Conservation (phyloP, 106 monocot genomes). For the Acorus gramineus region DNA sequence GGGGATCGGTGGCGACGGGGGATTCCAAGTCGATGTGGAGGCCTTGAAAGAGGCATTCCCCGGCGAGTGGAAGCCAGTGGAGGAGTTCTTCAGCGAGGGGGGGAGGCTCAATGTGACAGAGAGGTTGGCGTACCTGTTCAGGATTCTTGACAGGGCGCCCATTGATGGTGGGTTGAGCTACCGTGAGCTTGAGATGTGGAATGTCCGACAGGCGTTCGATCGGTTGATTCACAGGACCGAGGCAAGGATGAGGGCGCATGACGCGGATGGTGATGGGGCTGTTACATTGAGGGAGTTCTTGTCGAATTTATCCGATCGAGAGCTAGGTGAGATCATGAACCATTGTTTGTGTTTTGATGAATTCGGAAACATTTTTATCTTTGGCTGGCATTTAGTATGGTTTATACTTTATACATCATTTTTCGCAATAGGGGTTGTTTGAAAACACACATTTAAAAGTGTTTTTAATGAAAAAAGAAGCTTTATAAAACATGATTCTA, state of each 20-base stretch:
- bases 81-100: slow-evolving; percentile 17
- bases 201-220: slow-evolving; percentile 17
- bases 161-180: slow-evolving; percentile 13
- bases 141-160: slow-evolving; percentile 16
- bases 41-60: slow-evolving; percentile 8
- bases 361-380: background rate
- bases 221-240: slow-evolving; percentile 2
- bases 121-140: slow-evolving; percentile 22
- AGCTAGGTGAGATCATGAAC: slow-evolving; percentile 7
- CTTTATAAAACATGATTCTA: no score
- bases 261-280: slow-evolving; percentile 10
- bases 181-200: slow-evolving; percentile 20
- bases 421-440: no score
- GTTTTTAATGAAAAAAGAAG: no score
- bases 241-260: slow-evolving; percentile 9
- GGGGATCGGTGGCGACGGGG: slow-evolving; percentile 3
- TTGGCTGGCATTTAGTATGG: background rate
- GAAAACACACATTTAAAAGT: no score
- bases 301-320: slow-evolving; percentile 1
- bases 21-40: slow-evolving; percentile 8
- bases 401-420: no score
- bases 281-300: slow-evolving; percentile 19
- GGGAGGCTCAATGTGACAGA: slow-evolving; percentile 22
- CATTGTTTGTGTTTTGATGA: no score
- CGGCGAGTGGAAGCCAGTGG: background rate